These are phyloP conservation scores for Pseudogymnoascus sp. DNA, from an alignment of 2,329 filamentous ascomycete species.

Conservation along the genomic window DNA sequence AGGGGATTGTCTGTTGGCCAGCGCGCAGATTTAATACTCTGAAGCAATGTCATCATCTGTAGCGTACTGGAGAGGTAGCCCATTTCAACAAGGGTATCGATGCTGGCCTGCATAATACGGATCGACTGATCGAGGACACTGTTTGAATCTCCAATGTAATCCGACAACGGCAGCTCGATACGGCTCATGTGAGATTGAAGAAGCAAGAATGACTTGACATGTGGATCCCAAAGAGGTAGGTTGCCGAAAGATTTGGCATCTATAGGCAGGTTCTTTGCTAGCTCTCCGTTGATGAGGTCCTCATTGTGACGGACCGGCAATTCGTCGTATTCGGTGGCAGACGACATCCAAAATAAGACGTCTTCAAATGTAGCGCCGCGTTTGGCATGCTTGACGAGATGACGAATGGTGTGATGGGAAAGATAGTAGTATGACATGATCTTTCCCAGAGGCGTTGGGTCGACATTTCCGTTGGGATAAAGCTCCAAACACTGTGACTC, in stretches of 20 bases:
- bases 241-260: conserved; percentile 45
- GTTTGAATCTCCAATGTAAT: conserved; percentile 92
- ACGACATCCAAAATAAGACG: conserved; percentile 83
- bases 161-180: conserved; percentile 84
- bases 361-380: conserved; percentile 70
- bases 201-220: conserved; percentile 90
- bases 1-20: conserved; percentile 80
- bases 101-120: conserved; percentile 89
- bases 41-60: conserved; percentile 76
- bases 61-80: conserved; percentile 69
- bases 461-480: conserved; percentile 79
- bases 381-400: conserved; percentile 69
- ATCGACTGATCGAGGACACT: conserved; percentile 91
- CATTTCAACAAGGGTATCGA: conserved; percentile 90
- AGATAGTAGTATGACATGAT: conserved; percentile 99
- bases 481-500: conserved; percentile 77
- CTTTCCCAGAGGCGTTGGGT: conserved; percentile 84
- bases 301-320: conserved; percentile 97
- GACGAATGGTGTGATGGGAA: conserved; percentile 87
- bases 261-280: conserved; percentile 71
- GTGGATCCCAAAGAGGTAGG: conserved; percentile 95
- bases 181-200: conserved; percentile 93
- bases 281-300: conserved; percentile 88
- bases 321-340: conserved; percentile 93
- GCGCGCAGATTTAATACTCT: conserved; percentile 84